Conservation (phyloP, 2,329 filamentous ascomycete species). For the Pleurostoma richardsiae region DNA sequence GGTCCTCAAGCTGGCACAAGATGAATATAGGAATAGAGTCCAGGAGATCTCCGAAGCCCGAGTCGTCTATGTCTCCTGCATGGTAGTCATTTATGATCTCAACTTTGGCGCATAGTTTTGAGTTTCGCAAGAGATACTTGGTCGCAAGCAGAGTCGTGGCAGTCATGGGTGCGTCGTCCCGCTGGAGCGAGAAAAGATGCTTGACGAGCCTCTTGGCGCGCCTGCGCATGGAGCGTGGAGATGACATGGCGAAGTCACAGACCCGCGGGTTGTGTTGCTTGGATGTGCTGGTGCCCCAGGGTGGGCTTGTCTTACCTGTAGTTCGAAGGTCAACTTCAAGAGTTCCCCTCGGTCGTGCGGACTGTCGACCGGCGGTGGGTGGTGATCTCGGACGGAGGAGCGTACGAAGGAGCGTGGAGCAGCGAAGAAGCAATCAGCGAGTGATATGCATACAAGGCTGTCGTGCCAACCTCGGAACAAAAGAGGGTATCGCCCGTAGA, state of each 20-base stretch:
- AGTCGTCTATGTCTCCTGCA: not conserved
- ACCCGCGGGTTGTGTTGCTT: not conserved
- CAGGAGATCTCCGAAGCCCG: not conserved
- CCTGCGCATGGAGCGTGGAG: constrained; percentile 5
- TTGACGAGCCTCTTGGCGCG: constrained; percentile 7
- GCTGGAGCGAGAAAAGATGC: constrained; percentile 16
- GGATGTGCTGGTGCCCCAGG: constrained; percentile 1
- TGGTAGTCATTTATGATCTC: constrained; percentile 2
- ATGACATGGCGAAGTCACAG: not conserved
- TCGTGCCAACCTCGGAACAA: not conserved
- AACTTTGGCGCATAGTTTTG: constrained; percentile 3
- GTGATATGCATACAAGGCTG: constrained; percentile 32
- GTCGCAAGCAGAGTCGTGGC: constrained; percentile 16
- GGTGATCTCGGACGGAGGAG: not conserved
- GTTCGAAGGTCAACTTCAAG: not conserved
- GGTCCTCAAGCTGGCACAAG: constrained; percentile 31
- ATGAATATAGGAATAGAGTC: constrained; percentile 26
- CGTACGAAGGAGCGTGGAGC: not conserved
- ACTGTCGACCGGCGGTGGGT: not conserved
- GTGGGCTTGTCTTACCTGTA: not conserved
- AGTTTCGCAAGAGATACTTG: constrained; percentile 15
- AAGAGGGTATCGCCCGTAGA: not conserved
- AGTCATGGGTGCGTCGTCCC: constrained; percentile 15
- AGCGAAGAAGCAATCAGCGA: constrained; percentile 20
- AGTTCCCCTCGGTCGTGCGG: not conserved